Evolutionary conservation across 441 rosid species (phyloP), one percentile per base, ranked within the genome.

Genomic region (Populus hybrid): DNA sequence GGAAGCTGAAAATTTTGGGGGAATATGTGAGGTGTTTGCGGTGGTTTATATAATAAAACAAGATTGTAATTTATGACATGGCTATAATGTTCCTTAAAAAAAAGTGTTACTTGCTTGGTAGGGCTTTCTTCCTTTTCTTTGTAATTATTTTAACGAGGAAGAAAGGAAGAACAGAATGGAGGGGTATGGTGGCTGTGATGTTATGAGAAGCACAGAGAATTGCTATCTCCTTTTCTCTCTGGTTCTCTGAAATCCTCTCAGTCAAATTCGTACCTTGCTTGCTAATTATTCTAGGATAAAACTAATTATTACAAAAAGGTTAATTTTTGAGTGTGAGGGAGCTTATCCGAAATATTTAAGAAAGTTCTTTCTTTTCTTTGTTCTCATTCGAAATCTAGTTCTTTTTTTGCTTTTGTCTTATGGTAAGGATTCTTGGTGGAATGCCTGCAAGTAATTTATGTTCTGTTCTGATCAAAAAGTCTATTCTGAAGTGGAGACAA

Each of bases 231-330:
- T 20, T 67, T 20, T 65, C 78, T 50, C 64, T 40, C 36, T 56
- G 21, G 24, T 50, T 69, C 71, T 65, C 76, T 7, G 9, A 59
- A 33, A 63, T 40, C 68, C 68, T 21, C 38, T 3, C 28, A 72
- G 71, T 82, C 42, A 63, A 84, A 83, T 86, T 85, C 88, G 72
- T 88, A 77, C 5, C 89, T 84, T 87, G 78, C 20, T 78, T 64
- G 14, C 6, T 77, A 85, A 82, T 82, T 66, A 89, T 85, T 78
- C 88, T 23, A 6, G 40, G 66, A 1, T 38, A 31, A 21, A 11
- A 74, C 53, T 42, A n/a, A 28, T 14, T 14, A 65, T 7, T 40
- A 72, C 7, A 20, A 65, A 77, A 74, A 28, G 75, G 68, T 50
- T 0, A 29, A 56, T 26, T 64, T 20, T 53, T 53, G n/a, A 24